These are phyloP conservation scores for Suillus plorans DNA, from an alignment of 768 basidiomycete genomes.

Conservation along the genomic window DNA sequence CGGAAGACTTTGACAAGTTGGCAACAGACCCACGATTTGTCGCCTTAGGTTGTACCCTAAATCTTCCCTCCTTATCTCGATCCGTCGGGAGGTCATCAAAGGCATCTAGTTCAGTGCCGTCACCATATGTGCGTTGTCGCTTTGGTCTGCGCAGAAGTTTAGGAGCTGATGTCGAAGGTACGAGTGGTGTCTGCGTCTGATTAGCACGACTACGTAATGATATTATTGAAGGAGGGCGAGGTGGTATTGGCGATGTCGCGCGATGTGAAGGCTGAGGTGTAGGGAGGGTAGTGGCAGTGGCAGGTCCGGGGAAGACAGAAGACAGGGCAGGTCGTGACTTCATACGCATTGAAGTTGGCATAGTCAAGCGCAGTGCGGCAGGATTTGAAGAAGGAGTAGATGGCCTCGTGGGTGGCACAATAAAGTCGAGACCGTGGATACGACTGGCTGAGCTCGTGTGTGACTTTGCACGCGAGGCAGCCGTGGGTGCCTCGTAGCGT, in stretches of 20 bases:
- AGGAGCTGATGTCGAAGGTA: constrained; percentile 49
- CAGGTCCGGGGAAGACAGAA: constrained; percentile 62
- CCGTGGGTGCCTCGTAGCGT: constrained; percentile 78
- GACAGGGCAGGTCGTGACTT: constrained; percentile 76
- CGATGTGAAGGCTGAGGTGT: constrained; percentile 41
- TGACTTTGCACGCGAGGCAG: constrained; percentile 75
- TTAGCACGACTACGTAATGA: constrained; percentile 42
- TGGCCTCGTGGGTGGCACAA: constrained; percentile 74
- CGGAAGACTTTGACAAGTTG: constrained; percentile 41
- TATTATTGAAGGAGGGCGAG: constrained; percentile 57
- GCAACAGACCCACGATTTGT: constrained; percentile 61
- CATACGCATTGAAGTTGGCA: constrained; percentile 79
- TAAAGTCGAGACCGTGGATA: constrained; percentile 57
- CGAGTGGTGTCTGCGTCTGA: constrained; percentile 25
- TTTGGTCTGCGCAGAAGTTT: constrained; percentile 78
- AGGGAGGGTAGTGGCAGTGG: constrained; percentile 27
- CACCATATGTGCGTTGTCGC: constrained; percentile 73
- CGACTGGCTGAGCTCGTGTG: constrained; percentile 67
- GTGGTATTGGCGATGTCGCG: constrained; percentile 57
- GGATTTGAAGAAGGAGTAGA: constrained; percentile 80
- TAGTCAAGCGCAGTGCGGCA: constrained; percentile 76
- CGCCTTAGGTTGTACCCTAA: constrained; percentile 72
- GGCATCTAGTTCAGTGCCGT: constrained; percentile 86
- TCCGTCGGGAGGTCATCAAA: constrained; percentile 89
- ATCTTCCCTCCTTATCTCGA: constrained; percentile 76